Base-by-base conservation (phyloP, 139 green algal species). In the Nannochloris sp. region DNA sequence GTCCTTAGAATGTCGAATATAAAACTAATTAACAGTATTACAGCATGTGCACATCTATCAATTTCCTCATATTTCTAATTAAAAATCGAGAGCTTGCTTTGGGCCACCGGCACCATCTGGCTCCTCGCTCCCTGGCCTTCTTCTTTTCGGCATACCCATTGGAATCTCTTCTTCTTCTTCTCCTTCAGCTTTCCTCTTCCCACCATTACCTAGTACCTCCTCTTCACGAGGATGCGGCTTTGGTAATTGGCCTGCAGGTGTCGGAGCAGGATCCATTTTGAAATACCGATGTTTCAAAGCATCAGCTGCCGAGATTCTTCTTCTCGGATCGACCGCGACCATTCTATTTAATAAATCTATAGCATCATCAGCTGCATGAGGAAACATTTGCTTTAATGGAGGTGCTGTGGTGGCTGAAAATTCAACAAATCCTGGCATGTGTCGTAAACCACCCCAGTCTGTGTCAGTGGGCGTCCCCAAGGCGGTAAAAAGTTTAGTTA, bases 201-300 rank as follows among this genome's bases (percentile, higher is more conserved):
- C 42, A 27, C 19, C 19, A 51, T 19, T 19, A 19, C 19, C 42
- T 10, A 51, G 56, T 6, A 19, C 8, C 13, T 65, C 14, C 27
- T 25, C 0, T 24, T 64, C 5, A 32, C 30, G n/a, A 24, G 32
- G 10, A 24, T 64, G 34, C 37, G 71, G 71, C 59, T 64, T 77
- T 3, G 86, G 85, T 62, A 91, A 73, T 57, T 71, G 59, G 12
- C 65, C 57, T 6, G 55, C 47, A 9, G 67, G 68, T n/a, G 83
- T 86, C 23, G 85, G 81, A 31, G 53, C 36, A 44, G 83, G 83
- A 12, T 81, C 70, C 34, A 64, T 74, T 32, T 57, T 60, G 62
- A 95, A 92, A 48, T 85, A 95, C n/a, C 70, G 70, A 72, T 95
- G 88, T 38, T 74, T 46, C 32, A 95, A 67, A 9, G 86, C 87